These are phyloP conservation scores for Suillus clintonianus DNA, from an alignment of 768 basidiomycete genomes.

Conservation along the genomic window DNA sequence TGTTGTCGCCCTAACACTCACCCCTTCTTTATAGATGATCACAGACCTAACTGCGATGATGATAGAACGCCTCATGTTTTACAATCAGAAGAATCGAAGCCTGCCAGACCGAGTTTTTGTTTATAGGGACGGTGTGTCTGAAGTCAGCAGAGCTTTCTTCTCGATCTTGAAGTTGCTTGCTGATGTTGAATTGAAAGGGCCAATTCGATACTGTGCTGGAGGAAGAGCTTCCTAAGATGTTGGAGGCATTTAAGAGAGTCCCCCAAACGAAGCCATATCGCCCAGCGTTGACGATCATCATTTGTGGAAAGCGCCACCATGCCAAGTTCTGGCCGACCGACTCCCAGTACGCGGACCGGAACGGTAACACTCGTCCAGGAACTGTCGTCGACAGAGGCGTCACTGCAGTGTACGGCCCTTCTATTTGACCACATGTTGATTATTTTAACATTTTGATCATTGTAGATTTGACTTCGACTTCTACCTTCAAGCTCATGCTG, in stretches of 20 bases:
- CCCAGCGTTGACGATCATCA: conserved; percentile 68
- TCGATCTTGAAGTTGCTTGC: not conserved
- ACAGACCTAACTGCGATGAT: conserved; percentile 67
- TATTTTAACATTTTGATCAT: not conserved
- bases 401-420: conserved; percentile 56
- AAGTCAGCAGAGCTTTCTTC: conserved; percentile 43
- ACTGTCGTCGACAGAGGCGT: conserved; percentile 82
- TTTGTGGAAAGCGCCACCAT: conserved; percentile 76
- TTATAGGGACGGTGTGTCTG: conserved; percentile 83
- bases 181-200: conserved; percentile 45
- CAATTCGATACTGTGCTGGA: conserved; percentile 66
- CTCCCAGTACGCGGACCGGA: conserved; percentile 51
- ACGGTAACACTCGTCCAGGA: conserved; percentile 79
- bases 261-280: conserved; percentile 50
- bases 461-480: conserved; percentile 64
- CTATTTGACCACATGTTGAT: conserved; percentile 16
- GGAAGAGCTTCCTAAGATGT: conserved; percentile 63
- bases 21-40: conserved; percentile 57
- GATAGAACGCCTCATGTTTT: conserved; percentile 64
- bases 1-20: not conserved
- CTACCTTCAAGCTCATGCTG: conserved; percentile 74
- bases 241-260: conserved; percentile 53
- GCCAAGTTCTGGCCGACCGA: conserved; percentile 60
- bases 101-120: conserved; percentile 72
- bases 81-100: conserved; percentile 51